Base-by-base conservation (phyloP, 78 protist species). In the Dictyostelium brefeldianum region DNA sequence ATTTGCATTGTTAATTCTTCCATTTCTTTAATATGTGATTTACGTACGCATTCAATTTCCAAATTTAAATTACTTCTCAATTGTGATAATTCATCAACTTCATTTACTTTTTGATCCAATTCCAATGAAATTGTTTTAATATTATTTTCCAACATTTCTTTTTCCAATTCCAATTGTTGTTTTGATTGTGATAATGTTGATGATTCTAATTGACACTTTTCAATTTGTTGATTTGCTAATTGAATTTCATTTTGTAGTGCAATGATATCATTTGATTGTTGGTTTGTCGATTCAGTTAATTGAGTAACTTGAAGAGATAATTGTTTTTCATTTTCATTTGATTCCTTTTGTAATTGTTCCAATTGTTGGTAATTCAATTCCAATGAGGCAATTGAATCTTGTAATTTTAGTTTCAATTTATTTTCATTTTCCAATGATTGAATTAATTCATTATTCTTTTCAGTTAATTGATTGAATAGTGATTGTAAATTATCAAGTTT, bases 21-120 rank as follows among this genome's bases (percentile, higher is more conserved):
- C 93, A 87, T 87, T 53, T 87, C 93, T 31, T 87, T 87, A 10
- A 87, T 22, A 51, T 87, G 93, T 9, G 93, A 87, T 31, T 65
- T 74, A 17, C 93, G 31, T 15, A 87, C 93, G 65, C 93, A 53
- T 31, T 87, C 93, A 50, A 87, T 87, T 25, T 87, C 93, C 54
- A 87, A 62, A 14, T 47, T 64, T 20, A 87, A 29, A 47, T 77
- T 87, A 9, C 67, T 64, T 27, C 79, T 57, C 11, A 87, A 10
- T 70, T 75, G 80, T 7, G 57, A 36, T 7, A 87, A 54, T 11
- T 87, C 93, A 12, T 57, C 71, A 5, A 77, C 69, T 20, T 59
- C 62, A 3, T 5, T 11, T 4, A 50, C 53, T 47, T 80, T 80
- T 47, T 46, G 29, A 20, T 48, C 48, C 29, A 87, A 10, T 12